A percentile compares a stretch with the other conserved stretches of the same genome.
phyloP scores from a whole-genome alignment of 1,284 basidiomycete genomes.

The Chondrostereum purpureum region DNA sequence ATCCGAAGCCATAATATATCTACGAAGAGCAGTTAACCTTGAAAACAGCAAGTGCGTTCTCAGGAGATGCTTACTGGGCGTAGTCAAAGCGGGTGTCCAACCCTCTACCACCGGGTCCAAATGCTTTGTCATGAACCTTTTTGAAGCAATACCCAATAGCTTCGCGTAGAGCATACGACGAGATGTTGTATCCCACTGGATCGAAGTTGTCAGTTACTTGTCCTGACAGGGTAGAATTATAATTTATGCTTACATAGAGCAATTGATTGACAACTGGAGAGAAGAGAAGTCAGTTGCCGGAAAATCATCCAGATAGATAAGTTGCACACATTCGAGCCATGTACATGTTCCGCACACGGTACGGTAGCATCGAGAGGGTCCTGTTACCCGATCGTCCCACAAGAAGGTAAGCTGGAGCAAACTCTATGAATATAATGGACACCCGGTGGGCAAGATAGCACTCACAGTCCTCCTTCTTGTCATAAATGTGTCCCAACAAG shows the following conservation, averaged over 20 bases:
- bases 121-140: no score
- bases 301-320: neutral
- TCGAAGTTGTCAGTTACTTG: no score
- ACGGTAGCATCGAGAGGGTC: slow-evolving; percentile 15
- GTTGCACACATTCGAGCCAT: slow-evolving; percentile 30
- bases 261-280: neutral
- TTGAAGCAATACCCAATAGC: neutral
- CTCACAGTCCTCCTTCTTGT: neutral
- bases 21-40: neutral
- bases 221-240: neutral
- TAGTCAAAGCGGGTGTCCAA: no score
- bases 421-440: slow-evolving; percentile 17
- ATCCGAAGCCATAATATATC: neutral
- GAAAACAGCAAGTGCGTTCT: no score
- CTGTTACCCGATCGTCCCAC: no score
- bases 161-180: neutral
- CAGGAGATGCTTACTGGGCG: no score
- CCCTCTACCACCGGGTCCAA: no score
- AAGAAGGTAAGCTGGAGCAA: no score
- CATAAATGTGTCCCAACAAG: neutral
- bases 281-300: neutral
- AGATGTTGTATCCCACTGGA: neutral
- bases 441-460: neutral
- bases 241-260: neutral
- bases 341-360: slow-evolving; percentile 24